Base-by-base conservation (phyloP, 192 early-diverging fungal species). In the Fimicolochytrium jonesii region DNA sequence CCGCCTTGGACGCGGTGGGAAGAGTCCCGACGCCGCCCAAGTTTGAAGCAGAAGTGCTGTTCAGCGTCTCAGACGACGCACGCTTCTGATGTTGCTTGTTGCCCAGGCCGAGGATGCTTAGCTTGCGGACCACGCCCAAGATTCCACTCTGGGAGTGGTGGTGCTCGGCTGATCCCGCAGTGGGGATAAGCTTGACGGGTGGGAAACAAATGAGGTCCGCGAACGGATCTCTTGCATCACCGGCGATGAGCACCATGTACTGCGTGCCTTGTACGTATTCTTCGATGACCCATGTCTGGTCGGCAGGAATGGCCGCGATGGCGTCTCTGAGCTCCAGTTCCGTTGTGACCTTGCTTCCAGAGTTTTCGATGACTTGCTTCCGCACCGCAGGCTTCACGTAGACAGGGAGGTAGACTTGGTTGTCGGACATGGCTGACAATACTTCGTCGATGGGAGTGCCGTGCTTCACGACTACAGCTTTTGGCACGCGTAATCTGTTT, bases 161-260 rank as follows among this genome's bases (percentile, higher is more conserved):
- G 15, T 11, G 13, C n/a, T 25, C 45, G 6, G 23, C 25, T 6
- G 45, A 28, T 9, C 13, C 10, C 15, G 31, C 28, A 11, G 22
- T 17, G 39, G 9, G 26, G n/a, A 52, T 11, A 1, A 59, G 18
- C 33, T 35, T 10, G 9, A 59, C 59, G n/a, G 66, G 68, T 10
- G 68, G 68, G 36, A 72, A 72, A 17, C 71, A 58, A 15, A 72
- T 61, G 11, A 70, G 7, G 42, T 68, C 61, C 39, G 70, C 59
- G 41, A 56, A 57, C 23, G 70, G 70, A 33, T 67, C 67, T 9
- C 70, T 11, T 18, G 67, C 64, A 29, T 69, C 61, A 10, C 70
- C 70, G 3, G 67, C 70, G n/a, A 72, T 43, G 11, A 72, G 58
- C 0, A 72, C 58, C 30, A 37, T 28, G 51, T 70, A 72, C 37